These are phyloP conservation scores for Ceratobasidium sp. DNA, from an alignment of 1,284 basidiomycete species.

Conservation along the genomic window DNA sequence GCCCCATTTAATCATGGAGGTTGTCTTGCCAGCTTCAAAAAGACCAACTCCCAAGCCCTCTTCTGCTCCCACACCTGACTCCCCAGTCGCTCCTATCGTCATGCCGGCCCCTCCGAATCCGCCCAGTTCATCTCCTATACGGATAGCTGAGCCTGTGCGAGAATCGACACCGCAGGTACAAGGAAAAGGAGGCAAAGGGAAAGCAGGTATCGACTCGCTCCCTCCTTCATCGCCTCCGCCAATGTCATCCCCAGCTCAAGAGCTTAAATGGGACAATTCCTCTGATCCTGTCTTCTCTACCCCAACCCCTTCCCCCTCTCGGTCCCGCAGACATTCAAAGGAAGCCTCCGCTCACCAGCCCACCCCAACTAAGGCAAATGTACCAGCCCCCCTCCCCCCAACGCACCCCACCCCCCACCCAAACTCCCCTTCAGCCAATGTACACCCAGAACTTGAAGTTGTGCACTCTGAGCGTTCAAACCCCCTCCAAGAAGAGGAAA, in stretches of 20 bases:
- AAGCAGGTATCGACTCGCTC: constrained; percentile 10
- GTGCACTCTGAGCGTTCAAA: not conserved
- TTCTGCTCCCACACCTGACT: constrained; percentile 5
- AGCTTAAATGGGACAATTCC: constrained; percentile 17
- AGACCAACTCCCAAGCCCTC: constrained; percentile 31
- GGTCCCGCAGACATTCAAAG: constrained; percentile 16
- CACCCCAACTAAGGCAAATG: not conserved
- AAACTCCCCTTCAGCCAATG: constrained; percentile 14
- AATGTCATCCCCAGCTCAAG: constrained; percentile 6
- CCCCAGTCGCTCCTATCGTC: not conserved
- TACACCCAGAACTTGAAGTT: not conserved
- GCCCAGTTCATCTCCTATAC: not conserved
- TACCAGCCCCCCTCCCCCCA: not conserved
- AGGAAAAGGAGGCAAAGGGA: not conserved
- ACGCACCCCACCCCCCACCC: constrained; percentile 7
- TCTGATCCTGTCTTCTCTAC: constrained; percentile 6
- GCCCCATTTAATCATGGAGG: constrained; percentile 23
- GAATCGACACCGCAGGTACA: not conserved
- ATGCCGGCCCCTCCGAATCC: not conserved
- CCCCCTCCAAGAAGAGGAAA: not conserved
- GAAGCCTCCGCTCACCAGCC: not conserved
- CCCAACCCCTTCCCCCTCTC: constrained; percentile 24
- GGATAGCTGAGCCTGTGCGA: not conserved
- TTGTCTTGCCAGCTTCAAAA: constrained; percentile 33
- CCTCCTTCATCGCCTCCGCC: constrained; percentile 32